Evolutionary conservation across 1,284 basidiomycete genomes (phyloP), one percentile per base, ranked within the genome.

Genomic region (Gomphus sp.): DNA sequence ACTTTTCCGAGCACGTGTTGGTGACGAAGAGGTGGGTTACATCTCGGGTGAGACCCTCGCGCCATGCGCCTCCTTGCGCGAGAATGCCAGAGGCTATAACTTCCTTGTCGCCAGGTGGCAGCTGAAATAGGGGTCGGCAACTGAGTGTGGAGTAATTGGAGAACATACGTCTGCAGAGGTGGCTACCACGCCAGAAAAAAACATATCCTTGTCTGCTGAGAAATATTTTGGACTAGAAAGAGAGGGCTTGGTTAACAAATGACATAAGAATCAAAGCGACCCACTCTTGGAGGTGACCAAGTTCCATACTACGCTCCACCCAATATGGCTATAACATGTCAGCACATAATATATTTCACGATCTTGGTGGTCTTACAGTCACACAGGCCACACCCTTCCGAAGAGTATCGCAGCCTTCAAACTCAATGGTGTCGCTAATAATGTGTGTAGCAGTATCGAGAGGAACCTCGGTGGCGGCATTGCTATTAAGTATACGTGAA

Each of bases 11-110:
- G 1, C 72, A 75, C 0, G 70, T 66, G 25, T 72, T 71, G 31
- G 85, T 70, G 34, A 84, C 82, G 64, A 95, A 87, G 52, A 94
- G 78, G 69, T 95, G 92, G 1, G 92, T 94, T 43, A 93, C 86
- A 63, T 95, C 92, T 60, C 80, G 80, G 0, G 90, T 91, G 55
- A 93, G 78, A 4, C 82, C 83, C 0, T 75, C 73, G 14, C 87
- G 79, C 81, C 84, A 92, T 68, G 89, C 86, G 3, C 93, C 93
- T 0, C 93, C 92, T n/a, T 91, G 80, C 0, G 84, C 80, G 1
- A 78, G 74, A 48, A 94, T 84, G 0, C 84, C 87, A 0, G 84
- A 85, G 0, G 80, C 80, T 45, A 94, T 79, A 6, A 89, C 80
- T 66, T 92, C 89, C 44, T 80, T 72, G 69, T 93, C 91, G 6